These are phyloP conservation scores for Didymella segeticola DNA, from an alignment of 2,329 filamentous ascomycete species.

Conservation along the genomic window DNA sequence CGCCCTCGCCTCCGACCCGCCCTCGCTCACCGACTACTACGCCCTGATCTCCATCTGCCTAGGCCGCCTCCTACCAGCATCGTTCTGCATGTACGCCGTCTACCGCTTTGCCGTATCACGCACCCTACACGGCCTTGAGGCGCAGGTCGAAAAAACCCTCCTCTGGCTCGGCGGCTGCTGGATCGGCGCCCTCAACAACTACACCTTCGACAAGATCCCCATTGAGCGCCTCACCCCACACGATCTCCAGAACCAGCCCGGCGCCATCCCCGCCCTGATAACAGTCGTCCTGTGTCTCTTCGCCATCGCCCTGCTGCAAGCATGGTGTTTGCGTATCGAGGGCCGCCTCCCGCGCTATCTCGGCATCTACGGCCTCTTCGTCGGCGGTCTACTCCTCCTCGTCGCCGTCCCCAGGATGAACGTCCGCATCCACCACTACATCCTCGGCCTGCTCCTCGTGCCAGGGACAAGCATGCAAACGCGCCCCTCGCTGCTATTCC, in stretches of 20 bases:
- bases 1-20: slow-evolving; percentile 87
- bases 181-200: slow-evolving; percentile 91
- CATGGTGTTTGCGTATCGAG: slow-evolving; percentile 86
- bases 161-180: slow-evolving; percentile 91
- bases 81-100: slow-evolving; percentile 86
- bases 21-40: slow-evolving; percentile 70
- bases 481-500: slow-evolving; percentile 81
- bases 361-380: slow-evolving; percentile 75
- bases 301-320: slow-evolving; percentile 73
- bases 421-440: slow-evolving; percentile 93
- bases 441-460: slow-evolving; percentile 83
- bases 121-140: slow-evolving; percentile 73
- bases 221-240: slow-evolving; percentile 90
- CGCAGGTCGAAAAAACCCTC: slow-evolving; percentile 87
- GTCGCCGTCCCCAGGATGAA: slow-evolving; percentile 77
- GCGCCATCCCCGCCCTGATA: slow-evolving; percentile 81
- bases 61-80: slow-evolving; percentile 83
- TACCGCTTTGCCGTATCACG: slow-evolving; percentile 82
- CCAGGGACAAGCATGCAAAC: slow-evolving; percentile 91
- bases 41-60: slow-evolving; percentile 78
- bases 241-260: slow-evolving; percentile 87
- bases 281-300: slow-evolving; percentile 76
- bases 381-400: slow-evolving; percentile 70
- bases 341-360: slow-evolving; percentile 80
- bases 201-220: slow-evolving; percentile 92